Conservation (phyloP, 441 rosid species). For the Theobroma grandiflorum region DNA sequence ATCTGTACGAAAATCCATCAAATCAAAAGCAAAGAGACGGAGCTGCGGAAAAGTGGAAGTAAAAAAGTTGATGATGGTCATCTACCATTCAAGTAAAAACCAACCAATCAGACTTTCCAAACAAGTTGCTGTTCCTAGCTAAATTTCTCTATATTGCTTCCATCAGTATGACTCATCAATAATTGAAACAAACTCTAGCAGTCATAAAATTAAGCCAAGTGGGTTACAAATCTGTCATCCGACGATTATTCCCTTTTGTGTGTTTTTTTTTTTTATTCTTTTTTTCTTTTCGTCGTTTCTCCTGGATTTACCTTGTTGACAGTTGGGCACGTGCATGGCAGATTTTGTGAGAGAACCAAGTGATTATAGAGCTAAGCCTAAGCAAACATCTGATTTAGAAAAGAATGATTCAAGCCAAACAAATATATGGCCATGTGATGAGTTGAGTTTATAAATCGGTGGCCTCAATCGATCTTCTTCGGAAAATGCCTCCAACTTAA, state of each 20-base stretch:
- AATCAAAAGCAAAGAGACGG: constrained; percentile 30
- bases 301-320: constrained; percentile 45
- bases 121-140: neutral
- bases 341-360: constrained; percentile 40
- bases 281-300: constrained; percentile 72
- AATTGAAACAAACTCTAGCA: neutral
- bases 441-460: no score
- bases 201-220: constrained; percentile 21
- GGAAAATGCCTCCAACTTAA: constrained; percentile 21
- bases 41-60: neutral
- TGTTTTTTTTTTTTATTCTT: no score
- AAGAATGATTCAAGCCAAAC: neutral
- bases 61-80: constrained; percentile 19
- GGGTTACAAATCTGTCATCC: constrained; percentile 35
- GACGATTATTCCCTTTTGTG: constrained; percentile 64
- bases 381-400: neutral
- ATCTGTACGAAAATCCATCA: constrained; percentile 21
- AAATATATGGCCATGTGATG: neutral
- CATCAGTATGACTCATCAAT: neutral
- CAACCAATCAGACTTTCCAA: constrained; percentile 35
- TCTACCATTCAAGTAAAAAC: constrained; percentile 48
- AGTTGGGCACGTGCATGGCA: constrained; percentile 44
- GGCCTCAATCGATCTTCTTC: constrained; percentile 24
- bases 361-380: neutral
- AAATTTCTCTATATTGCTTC: neutral